Conservation (phyloP, 1,284 basidiomycete species). For the Rhodotorula glutinis region DNA sequence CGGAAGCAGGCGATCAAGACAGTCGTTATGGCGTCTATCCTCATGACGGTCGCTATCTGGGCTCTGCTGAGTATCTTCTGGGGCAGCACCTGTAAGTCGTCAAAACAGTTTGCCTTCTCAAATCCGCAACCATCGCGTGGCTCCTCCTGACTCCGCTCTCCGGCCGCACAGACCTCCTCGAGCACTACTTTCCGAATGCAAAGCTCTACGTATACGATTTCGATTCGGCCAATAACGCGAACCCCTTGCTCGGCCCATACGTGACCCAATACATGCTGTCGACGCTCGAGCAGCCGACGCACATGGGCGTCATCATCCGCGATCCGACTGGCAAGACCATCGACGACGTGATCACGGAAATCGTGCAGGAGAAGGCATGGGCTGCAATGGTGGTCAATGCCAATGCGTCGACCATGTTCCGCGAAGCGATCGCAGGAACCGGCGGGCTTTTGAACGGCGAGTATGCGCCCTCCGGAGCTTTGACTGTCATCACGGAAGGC, state of each 20-base stretch:
- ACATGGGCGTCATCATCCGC: constrained; percentile 42
- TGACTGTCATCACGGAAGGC: constrained; percentile 42
- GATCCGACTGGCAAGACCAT: constrained; percentile 41
- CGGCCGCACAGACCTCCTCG: constrained; percentile 28
- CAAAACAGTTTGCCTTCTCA: not conserved
- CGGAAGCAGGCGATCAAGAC: constrained; percentile 26
- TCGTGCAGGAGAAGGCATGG: constrained; percentile 41
- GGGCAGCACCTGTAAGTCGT: constrained; percentile 37
- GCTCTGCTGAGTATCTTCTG: constrained; percentile 46
- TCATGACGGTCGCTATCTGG: constrained; percentile 45
- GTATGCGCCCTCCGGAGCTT: constrained; percentile 44
- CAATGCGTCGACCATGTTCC: constrained; percentile 41
- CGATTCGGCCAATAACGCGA: constrained; percentile 34
- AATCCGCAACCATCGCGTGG: too few species aligned
- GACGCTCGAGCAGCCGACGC: constrained; percentile 25
- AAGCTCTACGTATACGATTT: constrained; percentile 45
- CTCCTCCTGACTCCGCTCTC: not conserved
- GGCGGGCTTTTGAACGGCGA: constrained; percentile 39
- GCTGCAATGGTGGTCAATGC: constrained; percentile 39
- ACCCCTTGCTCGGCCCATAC: constrained; percentile 11
- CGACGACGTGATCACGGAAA: constrained; percentile 39
- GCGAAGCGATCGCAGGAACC: constrained; percentile 21
- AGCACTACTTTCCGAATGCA: constrained; percentile 39
- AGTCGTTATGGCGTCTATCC: constrained; percentile 37
- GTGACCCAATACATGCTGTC: constrained; percentile 6